phyloP scores from a whole-genome alignment of 2,329 filamentous ascomycete genomes.

The Nemania sp. region DNA sequence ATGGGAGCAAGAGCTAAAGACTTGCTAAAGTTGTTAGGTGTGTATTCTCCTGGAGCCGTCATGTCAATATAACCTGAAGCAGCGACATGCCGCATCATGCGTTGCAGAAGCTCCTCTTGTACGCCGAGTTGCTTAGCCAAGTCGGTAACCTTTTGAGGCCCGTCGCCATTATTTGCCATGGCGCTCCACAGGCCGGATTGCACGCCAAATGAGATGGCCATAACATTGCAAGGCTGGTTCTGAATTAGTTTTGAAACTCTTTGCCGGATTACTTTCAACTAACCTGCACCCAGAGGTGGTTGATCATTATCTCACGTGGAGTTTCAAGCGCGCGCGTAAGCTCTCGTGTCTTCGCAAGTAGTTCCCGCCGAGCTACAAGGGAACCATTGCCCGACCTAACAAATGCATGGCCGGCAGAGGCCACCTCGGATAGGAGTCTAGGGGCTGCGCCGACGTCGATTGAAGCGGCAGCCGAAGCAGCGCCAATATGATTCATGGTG shows the following conservation, averaged over 20 bases:
- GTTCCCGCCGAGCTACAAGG: slow-evolving; percentile 12
- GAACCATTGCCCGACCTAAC: slow-evolving; percentile 1
- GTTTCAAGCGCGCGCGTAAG: slow-evolving; percentile 26
- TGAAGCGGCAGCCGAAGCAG: slow-evolving; percentile 14
- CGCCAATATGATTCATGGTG: background rate
- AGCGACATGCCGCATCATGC: slow-evolving; percentile 53
- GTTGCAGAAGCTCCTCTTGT: slow-evolving; percentile 29
- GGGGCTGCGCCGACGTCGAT: slow-evolving; percentile 20
- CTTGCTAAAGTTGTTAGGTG: slow-evolving; percentile 55
- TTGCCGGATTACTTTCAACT: background rate
- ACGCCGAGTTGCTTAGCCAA: slow-evolving; percentile 25
- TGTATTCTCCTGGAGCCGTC: slow-evolving; percentile 52
- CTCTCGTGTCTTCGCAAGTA: slow-evolving; percentile 24
- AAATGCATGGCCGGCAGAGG: slow-evolving; percentile 15
- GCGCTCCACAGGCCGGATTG: slow-evolving; percentile 28
- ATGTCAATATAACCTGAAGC: slow-evolving; percentile 57
- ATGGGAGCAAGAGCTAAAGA: slow-evolving; percentile 53
- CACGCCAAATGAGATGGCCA: slow-evolving; percentile 33
- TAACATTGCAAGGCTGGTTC: slow-evolving; percentile 25
- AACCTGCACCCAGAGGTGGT: slow-evolving; percentile 22
- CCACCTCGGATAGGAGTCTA: slow-evolving; percentile 23
- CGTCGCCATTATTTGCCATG: slow-evolving; percentile 28
- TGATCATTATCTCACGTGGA: slow-evolving; percentile 29
- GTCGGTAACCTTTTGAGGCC: slow-evolving; percentile 22
- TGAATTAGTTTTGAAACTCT: slow-evolving; percentile 8